A percentile compares a stretch with the other conserved stretches of the same genome.
These are phyloP conservation scores for Silene noctiflora DNA, from an alignment of 179 eudicot species.

Conservation along the genomic window DNA sequence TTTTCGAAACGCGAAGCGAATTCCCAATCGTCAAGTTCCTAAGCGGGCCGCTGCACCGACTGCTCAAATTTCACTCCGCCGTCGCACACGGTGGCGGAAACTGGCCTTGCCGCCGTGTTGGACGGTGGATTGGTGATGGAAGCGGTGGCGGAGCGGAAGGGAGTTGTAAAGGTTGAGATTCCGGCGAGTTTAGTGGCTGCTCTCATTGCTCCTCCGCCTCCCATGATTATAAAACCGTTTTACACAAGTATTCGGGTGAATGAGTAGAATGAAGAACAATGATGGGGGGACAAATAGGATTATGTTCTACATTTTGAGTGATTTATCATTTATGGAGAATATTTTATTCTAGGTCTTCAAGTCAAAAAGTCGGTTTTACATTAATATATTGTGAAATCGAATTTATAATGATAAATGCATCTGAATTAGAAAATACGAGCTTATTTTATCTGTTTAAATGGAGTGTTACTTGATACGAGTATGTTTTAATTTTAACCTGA, in stretches of 20 bases:
- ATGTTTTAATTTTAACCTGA: no score
- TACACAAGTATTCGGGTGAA: no score
- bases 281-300: not conserved
- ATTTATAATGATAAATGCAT: no score
- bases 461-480: no score
- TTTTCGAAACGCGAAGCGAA: slow-evolving; percentile 15
- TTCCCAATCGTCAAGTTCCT: slow-evolving; percentile 56
- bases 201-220: slow-evolving; percentile 71
- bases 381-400: no score
- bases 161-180: slow-evolving; percentile 24
- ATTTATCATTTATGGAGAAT: no score
- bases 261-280: no score
- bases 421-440: no score
- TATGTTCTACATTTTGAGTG: not conserved
- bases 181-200: slow-evolving; percentile 68
- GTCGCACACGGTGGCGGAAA: slow-evolving; percentile 21
- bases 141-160: slow-evolving; percentile 27
- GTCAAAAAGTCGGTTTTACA: no score
- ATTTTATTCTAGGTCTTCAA: no score
- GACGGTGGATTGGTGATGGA: no score
- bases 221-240: slow-evolving; percentile 28
- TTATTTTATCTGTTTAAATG: no score
- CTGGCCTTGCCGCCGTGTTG: slow-evolving; percentile 22
- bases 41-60: slow-evolving; percentile 28
- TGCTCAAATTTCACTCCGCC: slow-evolving; percentile 20